Conservation (phyloP, 73 alveolate genomes). For the Paramecium octaurelia region DNA sequence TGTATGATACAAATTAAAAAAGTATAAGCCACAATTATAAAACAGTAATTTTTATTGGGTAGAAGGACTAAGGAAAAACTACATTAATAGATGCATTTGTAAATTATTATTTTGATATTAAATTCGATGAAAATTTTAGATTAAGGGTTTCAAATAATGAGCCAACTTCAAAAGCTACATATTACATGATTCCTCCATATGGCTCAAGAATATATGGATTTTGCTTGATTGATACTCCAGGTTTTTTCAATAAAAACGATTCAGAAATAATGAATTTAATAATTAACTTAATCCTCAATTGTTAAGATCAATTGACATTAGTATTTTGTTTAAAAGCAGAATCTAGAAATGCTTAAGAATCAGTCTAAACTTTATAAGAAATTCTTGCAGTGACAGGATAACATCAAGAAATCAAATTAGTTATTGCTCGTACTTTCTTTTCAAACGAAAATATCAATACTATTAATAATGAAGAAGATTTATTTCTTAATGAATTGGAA, state of each 20-base stretch:
- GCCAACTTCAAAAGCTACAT: background rate
- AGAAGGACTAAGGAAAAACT: conserved; percentile 55
- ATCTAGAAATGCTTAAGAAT: background rate
- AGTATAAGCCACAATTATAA: background rate
- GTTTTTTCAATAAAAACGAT: background rate
- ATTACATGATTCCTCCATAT: background rate
- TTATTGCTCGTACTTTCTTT: background rate
- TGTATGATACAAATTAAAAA: background rate
- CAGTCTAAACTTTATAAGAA: background rate
- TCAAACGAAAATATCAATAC: background rate
- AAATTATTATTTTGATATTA: conserved; percentile 22
- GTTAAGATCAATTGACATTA: too few relatives aligned
- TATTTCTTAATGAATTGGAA: too few relatives aligned
- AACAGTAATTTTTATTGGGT: conserved; percentile 31
- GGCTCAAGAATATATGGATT: background rate
- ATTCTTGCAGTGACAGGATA: background rate
- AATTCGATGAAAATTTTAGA: conserved; percentile 17
- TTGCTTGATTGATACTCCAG: background rate
- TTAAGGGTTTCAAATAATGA: background rate
- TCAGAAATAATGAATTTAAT: background rate
- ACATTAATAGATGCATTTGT: conserved; percentile 36
- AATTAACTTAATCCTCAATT: background rate
- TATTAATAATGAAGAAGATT: too few relatives aligned
- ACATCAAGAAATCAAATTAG: too few relatives aligned
- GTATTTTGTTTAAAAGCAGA: background rate